Conservation (phyloP, 2,329 filamentous ascomycete species). For the Exophiala viscosa region DNA sequence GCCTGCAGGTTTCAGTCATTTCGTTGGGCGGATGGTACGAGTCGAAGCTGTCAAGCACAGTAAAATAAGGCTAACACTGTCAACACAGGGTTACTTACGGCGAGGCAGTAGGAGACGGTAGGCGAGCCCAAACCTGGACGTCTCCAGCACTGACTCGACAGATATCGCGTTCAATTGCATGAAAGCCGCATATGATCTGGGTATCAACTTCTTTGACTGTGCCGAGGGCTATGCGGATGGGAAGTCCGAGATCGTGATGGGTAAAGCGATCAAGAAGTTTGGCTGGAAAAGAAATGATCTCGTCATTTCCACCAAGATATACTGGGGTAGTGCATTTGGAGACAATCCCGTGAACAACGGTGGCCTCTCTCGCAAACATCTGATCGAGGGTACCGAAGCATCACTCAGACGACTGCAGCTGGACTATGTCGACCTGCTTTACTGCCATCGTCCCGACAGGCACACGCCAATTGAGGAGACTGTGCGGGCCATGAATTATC, state of each 20-base stretch:
- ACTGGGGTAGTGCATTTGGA: conserved; percentile 19
- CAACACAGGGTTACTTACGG: conserved; percentile 64
- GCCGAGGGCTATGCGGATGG: conserved; percentile 53
- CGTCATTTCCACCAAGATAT: conserved; percentile 50
- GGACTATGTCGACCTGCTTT: conserved; percentile 67
- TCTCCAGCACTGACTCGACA: neutral
- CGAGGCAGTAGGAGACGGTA: conserved; percentile 66
- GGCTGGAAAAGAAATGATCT: conserved; percentile 57
- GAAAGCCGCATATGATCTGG: conserved; percentile 54
- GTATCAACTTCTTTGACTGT: conserved; percentile 56
- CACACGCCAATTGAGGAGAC: conserved; percentile 68
- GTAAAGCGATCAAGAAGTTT: conserved; percentile 50
- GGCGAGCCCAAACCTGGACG: neutral
- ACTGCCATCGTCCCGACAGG: conserved; percentile 67
- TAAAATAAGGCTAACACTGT: neutral
- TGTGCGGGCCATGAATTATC: conserved; percentile 67
- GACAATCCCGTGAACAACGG: conserved; percentile 63
- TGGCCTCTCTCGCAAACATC: conserved; percentile 67
- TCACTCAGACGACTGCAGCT: conserved; percentile 60
- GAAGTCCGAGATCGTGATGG: conserved; percentile 54
- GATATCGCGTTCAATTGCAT: conserved; percentile 41
- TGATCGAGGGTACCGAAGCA: conserved; percentile 62
- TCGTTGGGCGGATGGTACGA: conserved; percentile 53
- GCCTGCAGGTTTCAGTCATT: conserved; percentile 70
- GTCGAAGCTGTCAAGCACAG: too few relatives aligned